Evolutionary conservation across 1,284 basidiomycete species (phyloP).

Genomic region (Sporisorium exsertum): DNA sequence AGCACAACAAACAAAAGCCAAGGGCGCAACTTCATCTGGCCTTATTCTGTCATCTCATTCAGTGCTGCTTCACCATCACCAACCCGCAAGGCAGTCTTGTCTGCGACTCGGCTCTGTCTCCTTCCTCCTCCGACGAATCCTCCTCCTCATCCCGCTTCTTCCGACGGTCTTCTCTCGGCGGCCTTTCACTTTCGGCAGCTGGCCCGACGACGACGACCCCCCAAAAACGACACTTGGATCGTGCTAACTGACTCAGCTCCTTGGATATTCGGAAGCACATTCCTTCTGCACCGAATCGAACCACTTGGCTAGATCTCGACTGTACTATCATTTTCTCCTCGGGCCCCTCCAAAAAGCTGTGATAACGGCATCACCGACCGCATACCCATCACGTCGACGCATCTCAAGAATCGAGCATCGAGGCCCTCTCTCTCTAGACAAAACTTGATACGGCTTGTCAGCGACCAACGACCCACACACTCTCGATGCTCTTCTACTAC

Average conservation of each 20-base stretch:
- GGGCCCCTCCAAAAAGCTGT: neutral
- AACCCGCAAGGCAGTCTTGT: neutral
- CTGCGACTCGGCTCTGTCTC: neutral
- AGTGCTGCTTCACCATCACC: neutral
- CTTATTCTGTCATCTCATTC: neutral
- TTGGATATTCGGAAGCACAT: neutral
- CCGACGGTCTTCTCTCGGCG: neutral
- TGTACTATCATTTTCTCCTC: neutral
- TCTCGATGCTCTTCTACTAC: neutral
- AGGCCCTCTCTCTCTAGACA: neutral
- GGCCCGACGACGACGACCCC: neutral
- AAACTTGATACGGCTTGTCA: too few species aligned
- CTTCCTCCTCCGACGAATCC: neutral
- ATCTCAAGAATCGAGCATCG: neutral
- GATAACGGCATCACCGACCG: conserved; percentile 2
- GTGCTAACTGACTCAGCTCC: neutral
- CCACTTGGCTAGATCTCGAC: neutral
- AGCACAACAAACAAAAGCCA: neutral
- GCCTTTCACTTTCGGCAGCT: neutral
- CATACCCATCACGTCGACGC: neutral
- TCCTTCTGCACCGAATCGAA: neutral
- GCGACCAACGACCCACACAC: neutral
- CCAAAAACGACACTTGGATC: neutral
- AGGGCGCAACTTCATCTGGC: neutral
- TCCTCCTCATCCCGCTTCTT: neutral